Percentiles rank a stretch among this genome's conserved stretches.
phyloP scores from a whole-genome alignment of 148 eudicot species.

The Vaccinium vitisidaea region DNA sequence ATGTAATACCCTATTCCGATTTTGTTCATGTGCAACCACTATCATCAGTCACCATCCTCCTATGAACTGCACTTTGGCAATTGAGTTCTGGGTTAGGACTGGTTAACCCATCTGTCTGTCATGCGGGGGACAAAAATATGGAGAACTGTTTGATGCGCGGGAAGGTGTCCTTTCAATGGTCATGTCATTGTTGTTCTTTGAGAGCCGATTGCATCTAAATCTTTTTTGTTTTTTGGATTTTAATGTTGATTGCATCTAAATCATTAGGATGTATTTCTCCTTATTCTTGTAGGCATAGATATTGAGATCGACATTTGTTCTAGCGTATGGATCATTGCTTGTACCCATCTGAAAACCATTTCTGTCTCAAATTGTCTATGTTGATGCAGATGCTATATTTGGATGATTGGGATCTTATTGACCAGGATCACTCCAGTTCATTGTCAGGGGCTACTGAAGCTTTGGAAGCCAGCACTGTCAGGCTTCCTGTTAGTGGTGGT shows the following conservation, averaged over 20 bases:
- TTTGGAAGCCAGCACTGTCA: slow-evolving; percentile 65
- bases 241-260: background rate
- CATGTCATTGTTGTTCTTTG: no score
- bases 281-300: background rate
- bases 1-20: background rate
- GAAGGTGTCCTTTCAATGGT: background rate
- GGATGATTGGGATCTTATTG: slow-evolving; percentile 63
- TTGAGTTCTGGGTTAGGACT: background rate
- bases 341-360: background rate
- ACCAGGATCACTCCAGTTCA: slow-evolving; percentile 55
- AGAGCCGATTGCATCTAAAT: background rate
- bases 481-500: slow-evolving; percentile 76
- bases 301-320: background rate
- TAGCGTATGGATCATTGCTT: background rate
- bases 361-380: slow-evolving; percentile 1
- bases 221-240: background rate
- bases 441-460: slow-evolving; percentile 61
- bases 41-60: background rate
- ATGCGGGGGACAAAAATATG: background rate
- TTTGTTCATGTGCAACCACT: background rate
- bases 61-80: background rate
- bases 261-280: background rate
- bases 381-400: slow-evolving; percentile 55
- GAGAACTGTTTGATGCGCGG: background rate
- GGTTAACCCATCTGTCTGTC: background rate